Base-by-base conservation (phyloP, 371 early-diverging fungal species). In the Umbelopsis sp. region DNA sequence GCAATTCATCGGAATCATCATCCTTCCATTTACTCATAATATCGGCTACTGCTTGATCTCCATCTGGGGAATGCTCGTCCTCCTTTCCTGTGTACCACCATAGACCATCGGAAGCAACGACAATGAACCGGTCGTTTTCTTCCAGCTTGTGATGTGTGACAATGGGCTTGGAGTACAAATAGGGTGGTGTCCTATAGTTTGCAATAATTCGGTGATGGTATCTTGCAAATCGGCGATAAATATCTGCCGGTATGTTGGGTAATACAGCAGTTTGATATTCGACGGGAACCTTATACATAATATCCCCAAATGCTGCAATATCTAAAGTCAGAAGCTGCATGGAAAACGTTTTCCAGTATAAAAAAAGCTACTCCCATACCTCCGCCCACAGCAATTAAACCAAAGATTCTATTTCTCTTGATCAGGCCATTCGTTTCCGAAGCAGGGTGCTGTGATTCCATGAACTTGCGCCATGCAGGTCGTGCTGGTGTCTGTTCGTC, bases 81-180 rank as follows among this genome's bases (percentile, higher is more conserved):
- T 91, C 91, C 74, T 87, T 91, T 18, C 86, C 82, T 57, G 97
- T 71, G 67, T 91, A 87, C 70, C 97, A 98, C 90, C 94, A 97
- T 2, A 99, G 79, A 4, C 99, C 99, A 79, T 99, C 99, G 0
- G 96, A 92, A 5, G 96, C 98, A 51, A 99, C 76, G 1, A 98
- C 92, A 51, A 97, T 71, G 77, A 92, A 96, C 63, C 82, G 75
- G 78, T 97, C 97, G n/a, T 79, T 76, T 29, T 82, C 75, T 72
- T 79, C 69, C 45, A 92, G 71, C 53, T 83, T 75, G 78, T 94
- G 91, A 68, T 90, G 76, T 20, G 87, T 82, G 1, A 95, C 89
- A 25, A 92, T 92, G 0, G 99, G 98, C 37, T 87, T 87, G 4
- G 98, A 97, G 6, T 94, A 93, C 18, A 98, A 89, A 66, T 98